These are phyloP conservation scores for Curvularia sp. DNA, from an alignment of 2,329 filamentous ascomycete species.

Conservation along the genomic window DNA sequence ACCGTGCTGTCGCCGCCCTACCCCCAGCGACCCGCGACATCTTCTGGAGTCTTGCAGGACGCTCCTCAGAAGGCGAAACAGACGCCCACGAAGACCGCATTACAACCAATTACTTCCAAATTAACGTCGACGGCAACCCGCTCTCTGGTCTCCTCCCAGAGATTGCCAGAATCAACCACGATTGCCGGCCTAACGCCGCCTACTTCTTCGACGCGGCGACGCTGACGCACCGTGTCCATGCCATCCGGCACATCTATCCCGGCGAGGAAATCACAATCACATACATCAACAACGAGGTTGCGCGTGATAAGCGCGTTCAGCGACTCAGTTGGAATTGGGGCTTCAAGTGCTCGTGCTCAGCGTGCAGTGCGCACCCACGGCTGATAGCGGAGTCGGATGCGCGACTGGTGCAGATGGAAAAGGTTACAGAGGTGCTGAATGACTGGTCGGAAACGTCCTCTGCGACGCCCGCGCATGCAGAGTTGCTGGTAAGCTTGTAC, in stretches of 20 bases:
- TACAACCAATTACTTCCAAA: slow-evolving; percentile 48
- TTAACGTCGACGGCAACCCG: slow-evolving; percentile 30
- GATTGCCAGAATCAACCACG: slow-evolving; percentile 49
- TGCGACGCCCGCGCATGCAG: slow-evolving; percentile 44
- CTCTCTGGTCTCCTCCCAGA: slow-evolving; percentile 45
- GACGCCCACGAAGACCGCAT: slow-evolving; percentile 45
- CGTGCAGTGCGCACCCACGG: slow-evolving; percentile 44
- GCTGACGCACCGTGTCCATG: slow-evolving; percentile 52
- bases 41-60: slow-evolving; percentile 44
- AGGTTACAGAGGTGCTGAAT: slow-evolving; percentile 36
- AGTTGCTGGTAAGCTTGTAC: slow-evolving; percentile 48
- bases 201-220: slow-evolving; percentile 51
- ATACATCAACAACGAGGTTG: slow-evolving; percentile 50
- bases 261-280: slow-evolving; percentile 55
- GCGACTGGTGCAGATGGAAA: slow-evolving; percentile 43
- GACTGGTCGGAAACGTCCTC: slow-evolving; percentile 36
- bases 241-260: slow-evolving; percentile 46
- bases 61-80: slow-evolving; percentile 30
- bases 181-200: slow-evolving; percentile 50
- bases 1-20: slow-evolving; percentile 38
- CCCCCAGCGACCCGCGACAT: slow-evolving; percentile 23
- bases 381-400: slow-evolving; percentile 43
- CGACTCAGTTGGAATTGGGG: slow-evolving; percentile 48
- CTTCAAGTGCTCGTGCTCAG: slow-evolving; percentile 50
- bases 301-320: slow-evolving; percentile 38